Conservation (phyloP, 2,329 filamentous ascomycete genomes). For the Diplocarpon mali region DNA sequence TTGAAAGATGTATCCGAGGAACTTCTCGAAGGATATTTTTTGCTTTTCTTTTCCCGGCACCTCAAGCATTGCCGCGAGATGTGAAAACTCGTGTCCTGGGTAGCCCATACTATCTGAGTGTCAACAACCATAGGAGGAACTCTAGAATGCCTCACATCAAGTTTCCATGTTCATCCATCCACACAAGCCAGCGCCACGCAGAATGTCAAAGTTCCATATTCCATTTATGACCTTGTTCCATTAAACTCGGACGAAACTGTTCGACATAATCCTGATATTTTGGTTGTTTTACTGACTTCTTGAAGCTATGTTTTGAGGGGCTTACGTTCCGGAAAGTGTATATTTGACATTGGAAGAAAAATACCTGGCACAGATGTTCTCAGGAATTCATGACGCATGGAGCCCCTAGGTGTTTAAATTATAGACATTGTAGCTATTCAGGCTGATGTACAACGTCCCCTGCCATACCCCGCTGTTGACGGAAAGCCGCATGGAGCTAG, state of each 20-base stretch:
- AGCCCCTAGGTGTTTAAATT: no score
- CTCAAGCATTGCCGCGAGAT: conserved; percentile 40
- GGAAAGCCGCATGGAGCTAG: no score
- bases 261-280: conserved; percentile 11
- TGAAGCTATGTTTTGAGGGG: no score
- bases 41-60: conserved; percentile 45
- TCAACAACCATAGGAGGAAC: not conserved
- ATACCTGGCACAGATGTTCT: no score
- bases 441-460: no score
- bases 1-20: conserved; percentile 41
- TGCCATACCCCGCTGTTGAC: no score
- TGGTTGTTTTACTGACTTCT: not conserved
- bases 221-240: conserved; percentile 29
- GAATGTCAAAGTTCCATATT: conserved; percentile 27
- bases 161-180: conserved; percentile 43
- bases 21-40: conserved; percentile 46
- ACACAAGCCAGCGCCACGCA: conserved; percentile 31
- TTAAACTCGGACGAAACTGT: conserved; percentile 26
- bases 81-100: conserved; percentile 44
- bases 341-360: no score
- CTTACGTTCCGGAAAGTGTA: no score
- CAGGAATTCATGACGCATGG: no score
- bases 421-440: no score
- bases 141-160: conserved; percentile 34
- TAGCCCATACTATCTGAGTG: conserved; percentile 37